Conservation (phyloP, 345 rosid species). For the Syzygium oleosum region DNA sequence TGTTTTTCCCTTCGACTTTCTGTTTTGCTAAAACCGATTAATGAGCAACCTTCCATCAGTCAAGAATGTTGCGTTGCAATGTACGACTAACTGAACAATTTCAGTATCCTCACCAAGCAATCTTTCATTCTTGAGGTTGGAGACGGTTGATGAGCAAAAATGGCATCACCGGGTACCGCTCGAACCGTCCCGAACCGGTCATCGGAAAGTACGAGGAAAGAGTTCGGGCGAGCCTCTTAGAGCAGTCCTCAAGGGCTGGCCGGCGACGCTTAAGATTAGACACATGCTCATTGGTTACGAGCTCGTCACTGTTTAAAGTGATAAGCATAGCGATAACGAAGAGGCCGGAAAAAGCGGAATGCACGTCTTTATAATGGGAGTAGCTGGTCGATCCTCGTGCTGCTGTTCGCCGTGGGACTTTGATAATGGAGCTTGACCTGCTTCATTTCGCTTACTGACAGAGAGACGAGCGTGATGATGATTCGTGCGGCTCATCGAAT, state of each 20-base stretch:
- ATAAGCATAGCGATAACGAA: neutral
- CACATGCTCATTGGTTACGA: neutral
- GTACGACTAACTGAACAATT: neutral
- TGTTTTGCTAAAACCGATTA: neutral
- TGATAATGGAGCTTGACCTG: neutral
- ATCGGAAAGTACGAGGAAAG: neutral
- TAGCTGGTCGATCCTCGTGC: neutral
- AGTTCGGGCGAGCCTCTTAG: no score
- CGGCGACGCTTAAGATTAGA: neutral
- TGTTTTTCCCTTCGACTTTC: neutral
- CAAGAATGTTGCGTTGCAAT: neutral
- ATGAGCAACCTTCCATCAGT: neutral
- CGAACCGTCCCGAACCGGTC: neutral
- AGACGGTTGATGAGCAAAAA: neutral
- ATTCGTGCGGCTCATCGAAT: neutral
- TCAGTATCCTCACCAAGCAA: neutral
- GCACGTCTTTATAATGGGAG: neutral
- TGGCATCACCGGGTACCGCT: neutral
- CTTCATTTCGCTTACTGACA: neutral
- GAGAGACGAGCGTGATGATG: neutral
- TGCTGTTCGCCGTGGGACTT: neutral
- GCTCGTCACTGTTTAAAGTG: neutral
- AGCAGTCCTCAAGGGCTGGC: neutral
- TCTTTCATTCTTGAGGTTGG: neutral
- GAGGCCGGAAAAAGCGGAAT: fast-evolving